A percentile compares a stretch with the other conserved stretches of the same genome.
Evolutionary conservation across 371 early-diverging fungal genomes (phyloP).

Genomic region (Neoconidiobolus thromboides): DNA sequence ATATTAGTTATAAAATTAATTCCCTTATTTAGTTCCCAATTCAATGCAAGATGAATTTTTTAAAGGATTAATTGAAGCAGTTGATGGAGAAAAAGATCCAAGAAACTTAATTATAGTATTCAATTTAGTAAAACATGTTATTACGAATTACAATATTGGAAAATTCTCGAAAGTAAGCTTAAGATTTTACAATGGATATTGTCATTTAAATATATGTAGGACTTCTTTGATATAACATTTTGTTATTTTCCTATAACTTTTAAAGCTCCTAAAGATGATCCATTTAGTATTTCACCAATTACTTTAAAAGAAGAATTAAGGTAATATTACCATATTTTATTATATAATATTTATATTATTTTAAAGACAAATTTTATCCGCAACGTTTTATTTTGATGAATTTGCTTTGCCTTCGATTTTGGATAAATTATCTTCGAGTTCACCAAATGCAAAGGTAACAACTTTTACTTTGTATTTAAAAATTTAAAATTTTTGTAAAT

Average conservation of each 20-base stretch:
- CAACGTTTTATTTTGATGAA: conserved; percentile 51
- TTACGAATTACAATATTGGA: conserved; percentile 47
- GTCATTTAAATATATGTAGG: conserved; percentile 17
- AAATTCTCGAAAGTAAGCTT: conserved; percentile 45
- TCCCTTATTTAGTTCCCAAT: conserved; percentile 10
- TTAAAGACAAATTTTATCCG: conserved; percentile 36
- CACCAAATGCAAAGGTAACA: conserved; percentile 67
- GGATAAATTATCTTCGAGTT: conserved; percentile 72
- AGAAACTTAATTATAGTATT: conserved; percentile 79
- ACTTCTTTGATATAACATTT: conserved; percentile 84
- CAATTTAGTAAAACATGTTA: conserved; percentile 38
- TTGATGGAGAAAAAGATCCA: conserved; percentile 98
- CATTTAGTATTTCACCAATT: conserved; percentile 79
- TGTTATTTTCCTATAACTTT: conserved; percentile 99
- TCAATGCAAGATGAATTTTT: conserved; percentile 44
- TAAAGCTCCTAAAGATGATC: conserved; percentile 82
- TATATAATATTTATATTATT: neutral
- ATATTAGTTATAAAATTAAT: neutral
- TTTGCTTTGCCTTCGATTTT: conserved; percentile 69
- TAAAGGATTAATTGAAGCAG: conserved; percentile 57
- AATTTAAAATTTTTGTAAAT: no score
- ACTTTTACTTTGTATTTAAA: no score
- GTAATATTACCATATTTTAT: conserved; percentile 8
- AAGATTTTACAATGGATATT: neutral
- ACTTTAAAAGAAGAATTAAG: conserved; percentile 61